Base-by-base conservation (phyloP, 1,139 yeast species). In the Yamadazyma jaroonii region DNA sequence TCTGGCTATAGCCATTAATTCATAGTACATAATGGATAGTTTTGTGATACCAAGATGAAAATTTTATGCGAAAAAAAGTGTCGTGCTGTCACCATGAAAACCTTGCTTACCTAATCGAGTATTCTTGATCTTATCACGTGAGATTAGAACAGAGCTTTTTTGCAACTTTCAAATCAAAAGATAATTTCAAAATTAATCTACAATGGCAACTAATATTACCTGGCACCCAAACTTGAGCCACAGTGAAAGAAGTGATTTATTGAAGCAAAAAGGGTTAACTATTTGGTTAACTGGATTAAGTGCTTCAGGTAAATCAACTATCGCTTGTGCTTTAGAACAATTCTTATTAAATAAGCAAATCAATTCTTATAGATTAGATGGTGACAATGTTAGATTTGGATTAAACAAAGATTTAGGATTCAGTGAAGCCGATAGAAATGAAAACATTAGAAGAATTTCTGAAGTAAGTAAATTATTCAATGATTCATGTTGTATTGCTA, bases 271-370 rank as follows among this genome's bases (percentile, higher is more conserved):
- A 45, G 97, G 97, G 36, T 83, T 86, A 43, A 90, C 97, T 17
- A 73, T 90, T 30, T 90, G 97, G 97, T 74, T 90, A 52, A 90
- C 97, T 9, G 97, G 97, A 3, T 74, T 90, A 48, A 85, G 95
- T 44, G 97, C 97, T 6, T 84, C 95, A 38, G 97, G 97, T 44
- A 90, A 90, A 62, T 82, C 92, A 53, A 90, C 97, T 38, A 85
- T 90, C 57, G 97, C 97, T 2, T 86, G 96, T 60, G 97, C 96
- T 6, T 74, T 90, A 42, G 97, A 90, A 62, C 94, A 86, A 64
- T 71, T 79, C 42, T 68, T 90, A 42, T 73, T 90, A 46, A 77
- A 81, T 48, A 69, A 79, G 49, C 79, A 82, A 21, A 66, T 83
- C 48, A 74, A 80, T 47, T 77, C 96, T 23, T 90, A 90, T 67